Conservation (phyloP, 257 asterid species). For the Hygrophila difformis region DNA sequence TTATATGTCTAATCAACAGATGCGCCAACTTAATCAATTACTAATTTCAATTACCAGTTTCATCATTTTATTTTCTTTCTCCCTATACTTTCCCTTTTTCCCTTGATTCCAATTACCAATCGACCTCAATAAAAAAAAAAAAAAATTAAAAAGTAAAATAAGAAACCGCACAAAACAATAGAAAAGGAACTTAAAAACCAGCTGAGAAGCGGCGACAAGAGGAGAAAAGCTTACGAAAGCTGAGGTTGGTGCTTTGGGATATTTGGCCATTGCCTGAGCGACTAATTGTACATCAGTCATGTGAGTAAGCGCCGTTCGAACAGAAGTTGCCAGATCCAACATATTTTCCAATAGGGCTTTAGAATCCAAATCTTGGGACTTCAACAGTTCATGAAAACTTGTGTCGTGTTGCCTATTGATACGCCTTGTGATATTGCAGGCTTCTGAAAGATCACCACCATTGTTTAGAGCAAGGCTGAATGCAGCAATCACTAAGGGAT, state of each 20-base stretch:
- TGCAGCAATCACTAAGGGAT: conserved; percentile 67
- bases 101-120: too few species aligned
- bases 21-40: too few species aligned
- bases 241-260: conserved; percentile 78
- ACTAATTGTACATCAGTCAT: conserved; percentile 65
- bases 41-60: too few species aligned
- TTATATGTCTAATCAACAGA: too few species aligned
- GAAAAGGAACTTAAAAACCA: too few species aligned
- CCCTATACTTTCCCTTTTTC: too few species aligned
- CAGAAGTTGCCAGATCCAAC: conserved; percentile 44
- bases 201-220: conserved; percentile 1
- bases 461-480: conserved; percentile 72
- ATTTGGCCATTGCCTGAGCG: conserved; percentile 77
- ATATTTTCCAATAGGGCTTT: conserved; percentile 34
- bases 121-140: too few species aligned
- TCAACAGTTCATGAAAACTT: conserved; percentile 49
- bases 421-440: conserved; percentile 46
- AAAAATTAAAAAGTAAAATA: too few species aligned
- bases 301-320: conserved; percentile 36
- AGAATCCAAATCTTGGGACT: conserved; percentile 30
- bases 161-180: not conserved
- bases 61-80: too few species aligned
- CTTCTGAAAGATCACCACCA: conserved; percentile 77
- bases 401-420: conserved; percentile 44
- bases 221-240: conserved; percentile 50